Base-by-base conservation (phyloP, 495 filamentous ascomycete species). In the Neurospora sublineolata region DNA sequence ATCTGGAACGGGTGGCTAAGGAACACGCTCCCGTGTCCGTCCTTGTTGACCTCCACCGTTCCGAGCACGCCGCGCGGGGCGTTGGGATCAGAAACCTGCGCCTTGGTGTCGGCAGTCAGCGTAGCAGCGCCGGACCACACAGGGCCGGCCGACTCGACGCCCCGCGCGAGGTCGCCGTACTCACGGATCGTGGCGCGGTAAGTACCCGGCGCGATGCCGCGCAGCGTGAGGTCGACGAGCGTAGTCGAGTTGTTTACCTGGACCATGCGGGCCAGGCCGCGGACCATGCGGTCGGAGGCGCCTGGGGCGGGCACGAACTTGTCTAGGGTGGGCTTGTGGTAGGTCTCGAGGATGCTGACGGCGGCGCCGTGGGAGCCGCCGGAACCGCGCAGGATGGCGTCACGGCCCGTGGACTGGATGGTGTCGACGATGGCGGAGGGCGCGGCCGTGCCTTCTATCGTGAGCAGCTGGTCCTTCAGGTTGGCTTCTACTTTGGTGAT, bases 271-370 rank as follows among this genome's bases (percentile, higher is more conserved):
- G 87, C 90, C 40, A 96, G 83, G 64, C 93, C 93, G 71, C 92
- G 86, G 77, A 96, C 89, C 74, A 80, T 76, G 58, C 83, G 73
- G 64, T 81, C 75, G 37, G 76, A 77, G 30, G 79, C 67, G 71
- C 77, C 74, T 74, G 77, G 73, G 73, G 73, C 60, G 75, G 73
- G 52, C 68, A 75, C 52, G 70, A 79, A 71, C 72, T 73, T 71
- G 39, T 80, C 75, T 76, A 76, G 30, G 73, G 84, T 38, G 20
- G 77, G 76, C 46, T 77, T 70, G 68, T 89, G 86, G 81, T 96
- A 94, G 37, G 93, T 97, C 83, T 99, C 94, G 73, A 98, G 90
- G 78, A 99, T 98, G 80, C 93, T 96, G 40, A 99, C 95, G 40
- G 95, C 95, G 30, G 94, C 94, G 79, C 88, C 93, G 78, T 97